Percentiles rank a stretch among this genome's conserved stretches.
phyloP scores from a whole-genome alignment of 2,329 filamentous ascomycete species.

The Emergomyces pasteurianus region DNA sequence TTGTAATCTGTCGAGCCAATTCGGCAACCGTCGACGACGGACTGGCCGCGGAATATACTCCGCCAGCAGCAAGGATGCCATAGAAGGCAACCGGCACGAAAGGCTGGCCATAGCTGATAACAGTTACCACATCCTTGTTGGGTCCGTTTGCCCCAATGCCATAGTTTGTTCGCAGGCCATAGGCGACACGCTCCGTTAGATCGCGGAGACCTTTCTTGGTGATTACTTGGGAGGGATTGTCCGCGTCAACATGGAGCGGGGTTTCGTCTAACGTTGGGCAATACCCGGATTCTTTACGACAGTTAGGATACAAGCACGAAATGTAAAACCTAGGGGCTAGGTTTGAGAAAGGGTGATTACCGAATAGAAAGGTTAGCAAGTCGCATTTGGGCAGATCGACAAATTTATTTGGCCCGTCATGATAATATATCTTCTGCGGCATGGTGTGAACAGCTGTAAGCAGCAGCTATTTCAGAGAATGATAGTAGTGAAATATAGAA shows the following conservation, averaged over 20 bases:
- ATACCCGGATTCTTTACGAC: neutral
- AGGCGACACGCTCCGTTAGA: neutral
- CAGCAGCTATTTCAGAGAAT: neutral
- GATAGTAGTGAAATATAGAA: neutral
- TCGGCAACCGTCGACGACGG: neutral
- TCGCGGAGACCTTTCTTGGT: slow-evolving; percentile 1
- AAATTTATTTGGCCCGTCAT: neutral
- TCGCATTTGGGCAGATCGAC: neutral
- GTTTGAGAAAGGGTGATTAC: neutral
- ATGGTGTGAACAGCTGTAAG: neutral
- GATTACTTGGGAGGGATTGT: neutral
- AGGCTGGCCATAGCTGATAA: slow-evolving; percentile 1
- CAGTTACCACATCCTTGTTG: slow-evolving; percentile 1
- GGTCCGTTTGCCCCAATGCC: neutral
- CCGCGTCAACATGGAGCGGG: neutral
- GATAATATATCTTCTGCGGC: neutral
- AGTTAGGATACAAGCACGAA: neutral
- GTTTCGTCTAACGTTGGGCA: neutral
- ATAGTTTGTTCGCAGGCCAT: slow-evolving; percentile 1
- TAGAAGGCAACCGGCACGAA: neutral
- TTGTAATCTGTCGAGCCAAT: neutral
- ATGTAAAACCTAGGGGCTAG: neutral
- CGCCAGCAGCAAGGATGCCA: neutral
- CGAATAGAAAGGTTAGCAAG: neutral
- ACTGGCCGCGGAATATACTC: slow-evolving; percentile 1